Evolutionary conservation across 768 basidiomycete genomes (phyloP), one percentile per base, ranked within the genome.

Genomic region (Pholiota microspora): DNA sequence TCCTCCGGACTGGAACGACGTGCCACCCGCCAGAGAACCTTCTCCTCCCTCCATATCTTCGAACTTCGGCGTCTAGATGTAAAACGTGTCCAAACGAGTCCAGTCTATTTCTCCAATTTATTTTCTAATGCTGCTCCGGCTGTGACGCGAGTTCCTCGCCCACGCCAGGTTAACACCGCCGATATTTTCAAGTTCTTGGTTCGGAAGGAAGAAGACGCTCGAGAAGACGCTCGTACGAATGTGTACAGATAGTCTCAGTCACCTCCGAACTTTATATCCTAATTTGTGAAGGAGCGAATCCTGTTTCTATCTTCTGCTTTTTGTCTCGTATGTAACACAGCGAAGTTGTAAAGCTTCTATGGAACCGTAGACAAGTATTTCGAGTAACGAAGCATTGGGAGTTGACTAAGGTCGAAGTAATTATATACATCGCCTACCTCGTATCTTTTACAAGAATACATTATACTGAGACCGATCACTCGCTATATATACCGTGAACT

Each of bases 391-490:
- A 31, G 29, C 29, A 31, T 12, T 6, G 12, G 6, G 29, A 31
- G 29, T 6, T 31, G 29, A 6, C n/a, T n/a, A n/a, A n/a, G n/a
- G n/a, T n/a, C n/a, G n/a, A n/a, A n/a, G 29, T 31, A 31, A 31
- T 31, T 31, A 31, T 31, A 31, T 31, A 12, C 7, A 31, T 31
- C 6, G 29, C 6, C 12, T 31, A 28, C 23, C 25, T 35, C 49
- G 49, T 38, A 27, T 36, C 25, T 36, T 50, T 50, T 48, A 32
- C 23, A 38, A 38, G 12, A 50, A 50, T 50, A 50, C 21, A 12
- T 27, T 2, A 34, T 50, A 50, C 16, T 38, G 34, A 35, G n/a
- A 8, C 49, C 49, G 49, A 35, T 16, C 21, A 27, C 16, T 15
- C 6, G 23, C 12, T 31, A 31, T 31, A 31, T 31, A 31, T 31